Percentiles rank a stretch among this genome's conserved stretches.
Evolutionary conservation across 129 eudicot genomes (phyloP).

Genomic region (Smallanthus sonchifolius): DNA sequence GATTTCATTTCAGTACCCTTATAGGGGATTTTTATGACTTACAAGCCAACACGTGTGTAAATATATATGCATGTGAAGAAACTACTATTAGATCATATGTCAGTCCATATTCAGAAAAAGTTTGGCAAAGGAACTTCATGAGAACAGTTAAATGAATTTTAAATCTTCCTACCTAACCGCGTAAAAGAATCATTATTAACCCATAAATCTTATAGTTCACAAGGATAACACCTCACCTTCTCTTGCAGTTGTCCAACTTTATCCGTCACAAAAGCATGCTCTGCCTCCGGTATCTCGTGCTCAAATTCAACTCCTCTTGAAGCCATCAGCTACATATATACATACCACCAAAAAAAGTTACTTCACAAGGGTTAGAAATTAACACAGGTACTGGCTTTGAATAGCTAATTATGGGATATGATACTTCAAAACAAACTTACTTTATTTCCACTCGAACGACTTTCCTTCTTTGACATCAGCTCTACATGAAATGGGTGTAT

Average conservation of each 20-base stretch:
- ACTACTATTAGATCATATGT: too few relatives aligned
- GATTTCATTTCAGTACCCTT: too few relatives aligned
- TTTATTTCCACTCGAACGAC: constrained; percentile 38
- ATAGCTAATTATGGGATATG: constrained; percentile 2
- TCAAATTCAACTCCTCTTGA: constrained; percentile 71
- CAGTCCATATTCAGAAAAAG: not conserved
- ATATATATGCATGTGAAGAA: too few relatives aligned
- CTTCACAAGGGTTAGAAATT: constrained; percentile 5
- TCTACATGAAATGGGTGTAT: constrained; percentile 39
- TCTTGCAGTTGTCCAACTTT: constrained; percentile 72
- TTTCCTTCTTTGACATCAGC: constrained; percentile 47
- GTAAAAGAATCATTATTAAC: not conserved
- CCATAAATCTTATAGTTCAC: constrained; percentile 10
- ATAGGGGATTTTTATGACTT: too few relatives aligned
- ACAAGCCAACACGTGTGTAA: too few relatives aligned
- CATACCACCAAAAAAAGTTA: constrained; percentile 3
- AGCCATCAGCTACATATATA: constrained; percentile 44
- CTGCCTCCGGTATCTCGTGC: constrained; percentile 72
- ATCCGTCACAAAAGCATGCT: constrained; percentile 57
- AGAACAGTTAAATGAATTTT: not conserved
- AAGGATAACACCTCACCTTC: constrained; percentile 38
- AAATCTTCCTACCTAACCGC: not conserved
- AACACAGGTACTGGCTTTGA: not conserved
- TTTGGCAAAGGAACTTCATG: not conserved
- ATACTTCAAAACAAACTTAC: constrained; percentile 38